Evolutionary conservation across 192 early-diverging fungal species (phyloP).

Genomic region (Dimargaris verticillata): DNA sequence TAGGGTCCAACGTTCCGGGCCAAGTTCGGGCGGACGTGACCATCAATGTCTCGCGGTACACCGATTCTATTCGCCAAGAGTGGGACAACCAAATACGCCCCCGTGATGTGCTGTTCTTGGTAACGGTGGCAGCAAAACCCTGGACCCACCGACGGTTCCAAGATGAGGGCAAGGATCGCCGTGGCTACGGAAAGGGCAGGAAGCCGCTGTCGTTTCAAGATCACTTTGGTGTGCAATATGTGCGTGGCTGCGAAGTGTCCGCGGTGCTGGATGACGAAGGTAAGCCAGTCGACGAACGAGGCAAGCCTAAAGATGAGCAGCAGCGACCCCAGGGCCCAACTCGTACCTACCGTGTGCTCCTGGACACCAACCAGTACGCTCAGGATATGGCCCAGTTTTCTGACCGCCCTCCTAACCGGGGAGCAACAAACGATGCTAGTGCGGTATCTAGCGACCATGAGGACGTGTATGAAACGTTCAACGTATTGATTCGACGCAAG

Average conservation of each 20-base stretch:
- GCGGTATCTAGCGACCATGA: conserved; percentile 22
- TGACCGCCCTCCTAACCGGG: conserved; percentile 4
- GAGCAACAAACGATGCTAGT: background rate
- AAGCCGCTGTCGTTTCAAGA: conserved; percentile 24
- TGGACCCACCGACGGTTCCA: conserved; percentile 22
- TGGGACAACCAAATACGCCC: conserved; percentile 68
- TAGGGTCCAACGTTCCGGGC: conserved; percentile 42
- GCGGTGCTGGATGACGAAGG: conserved; percentile 62
- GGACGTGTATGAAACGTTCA: conserved; percentile 68
- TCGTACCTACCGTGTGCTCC: conserved; percentile 52
- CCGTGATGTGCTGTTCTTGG: conserved; percentile 81
- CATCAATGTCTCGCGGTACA: conserved; percentile 46
- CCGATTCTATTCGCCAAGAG: conserved; percentile 56
- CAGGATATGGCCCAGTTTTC: background rate
- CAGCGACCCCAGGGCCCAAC: conserved; percentile 14
- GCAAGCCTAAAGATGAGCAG: conserved; percentile 22
- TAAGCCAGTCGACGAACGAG: conserved; percentile 29
- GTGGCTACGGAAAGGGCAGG: too few relatives aligned
- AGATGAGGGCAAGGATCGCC: conserved; percentile 15
- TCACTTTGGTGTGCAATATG: conserved; percentile 55
- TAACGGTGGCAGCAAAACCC: conserved; percentile 44
- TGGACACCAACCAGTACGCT: conserved; percentile 80
- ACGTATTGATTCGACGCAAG: conserved; percentile 74
- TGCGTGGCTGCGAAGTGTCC: conserved; percentile 77
- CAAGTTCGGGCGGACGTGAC: conserved; percentile 68